A percentile compares a stretch with the other conserved stretches of the same genome.
Evolutionary conservation across 2,329 filamentous ascomycete genomes (phyloP).

Genomic region (Fusarium cyanostomum): DNA sequence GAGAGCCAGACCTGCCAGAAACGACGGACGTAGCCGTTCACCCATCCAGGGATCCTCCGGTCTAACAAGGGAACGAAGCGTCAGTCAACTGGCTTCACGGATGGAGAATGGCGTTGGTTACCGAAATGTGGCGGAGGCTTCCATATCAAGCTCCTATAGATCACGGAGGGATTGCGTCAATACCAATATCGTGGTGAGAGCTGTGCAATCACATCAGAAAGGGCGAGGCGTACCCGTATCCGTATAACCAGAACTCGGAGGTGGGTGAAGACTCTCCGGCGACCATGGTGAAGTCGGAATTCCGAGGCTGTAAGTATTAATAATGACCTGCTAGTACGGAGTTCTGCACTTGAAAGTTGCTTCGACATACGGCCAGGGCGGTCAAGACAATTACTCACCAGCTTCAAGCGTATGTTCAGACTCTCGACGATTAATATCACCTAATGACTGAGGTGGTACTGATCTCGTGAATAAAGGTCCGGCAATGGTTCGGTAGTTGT

Average conservation of each 20-base stretch:
- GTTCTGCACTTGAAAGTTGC: too few relatives aligned
- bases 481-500: conserved; percentile 9
- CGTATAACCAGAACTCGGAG: conserved; percentile 92
- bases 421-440: background rate
- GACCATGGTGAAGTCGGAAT: conserved; percentile 48
- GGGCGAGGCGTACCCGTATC: conserved; percentile 78
- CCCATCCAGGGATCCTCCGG: conserved; percentile 84
- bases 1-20: conserved; percentile 89
- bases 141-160: conserved; percentile 85
- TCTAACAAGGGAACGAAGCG: conserved; percentile 63
- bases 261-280: conserved; percentile 43
- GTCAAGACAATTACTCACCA: background rate
- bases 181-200: conserved; percentile 15
- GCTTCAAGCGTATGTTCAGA: background rate
- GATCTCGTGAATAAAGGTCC: too few relatives aligned
- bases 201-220: conserved; percentile 1
- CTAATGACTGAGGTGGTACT: background rate
- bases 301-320: conserved; percentile 16
- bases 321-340: conserved; percentile 17
- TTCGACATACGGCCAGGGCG: background rate
- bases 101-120: conserved; percentile 53
- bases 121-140: conserved; percentile 96
- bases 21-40: conserved; percentile 90
- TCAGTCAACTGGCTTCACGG: conserved; percentile 11
- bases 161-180: conserved; percentile 10